Evolutionary conservation across 2,329 filamentous ascomycete genomes (phyloP).

Genomic region (Arthrobotrys pseudoclavata): DNA sequence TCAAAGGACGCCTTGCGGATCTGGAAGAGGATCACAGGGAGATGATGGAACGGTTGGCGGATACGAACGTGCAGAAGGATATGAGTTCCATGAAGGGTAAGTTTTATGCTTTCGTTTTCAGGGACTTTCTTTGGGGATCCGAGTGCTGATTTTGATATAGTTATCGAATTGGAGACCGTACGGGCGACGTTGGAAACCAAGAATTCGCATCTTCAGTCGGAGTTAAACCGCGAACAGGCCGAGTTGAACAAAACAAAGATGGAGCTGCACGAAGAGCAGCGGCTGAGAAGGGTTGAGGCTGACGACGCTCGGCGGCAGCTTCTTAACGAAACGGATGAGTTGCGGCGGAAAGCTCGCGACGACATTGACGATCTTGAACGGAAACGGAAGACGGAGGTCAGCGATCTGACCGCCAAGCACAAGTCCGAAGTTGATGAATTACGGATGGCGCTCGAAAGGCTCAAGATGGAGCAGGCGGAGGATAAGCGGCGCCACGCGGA

Average conservation of each 20-base stretch:
- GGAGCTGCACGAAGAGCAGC: constrained; percentile 70
- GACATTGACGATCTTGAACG: constrained; percentile 67
- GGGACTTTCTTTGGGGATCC: not conserved
- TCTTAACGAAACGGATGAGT: constrained; percentile 72
- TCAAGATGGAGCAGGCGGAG: constrained; percentile 62
- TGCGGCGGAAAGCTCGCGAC: constrained; percentile 69
- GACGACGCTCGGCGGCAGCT: constrained; percentile 72
- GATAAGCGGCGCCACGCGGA: constrained; percentile 62
- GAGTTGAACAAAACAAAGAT: constrained; percentile 79
- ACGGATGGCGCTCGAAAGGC: constrained; percentile 73
- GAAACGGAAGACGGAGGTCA: constrained; percentile 71
- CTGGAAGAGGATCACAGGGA: constrained; percentile 75
- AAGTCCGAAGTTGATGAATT: constrained; percentile 77
- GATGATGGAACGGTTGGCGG: constrained; percentile 76
- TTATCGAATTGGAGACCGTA: constrained; percentile 72
- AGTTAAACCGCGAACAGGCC: constrained; percentile 62
- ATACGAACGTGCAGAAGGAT: constrained; percentile 80
- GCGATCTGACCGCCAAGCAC: constrained; percentile 74
- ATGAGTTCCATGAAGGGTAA: constrained; percentile 80
- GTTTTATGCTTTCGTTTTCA: not conserved
- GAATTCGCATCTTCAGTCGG: constrained; percentile 63
- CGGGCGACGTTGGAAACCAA: constrained; percentile 69
- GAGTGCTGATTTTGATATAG: constrained; percentile 65
- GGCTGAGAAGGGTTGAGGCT: constrained; percentile 69
- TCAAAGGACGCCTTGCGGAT: constrained; percentile 79